A percentile compares a stretch with the other conserved stretches of the same genome.
These are phyloP conservation scores for Coemansia sp. DNA, from an alignment of 192 early-diverging fungal species.

Conservation along the genomic window DNA sequence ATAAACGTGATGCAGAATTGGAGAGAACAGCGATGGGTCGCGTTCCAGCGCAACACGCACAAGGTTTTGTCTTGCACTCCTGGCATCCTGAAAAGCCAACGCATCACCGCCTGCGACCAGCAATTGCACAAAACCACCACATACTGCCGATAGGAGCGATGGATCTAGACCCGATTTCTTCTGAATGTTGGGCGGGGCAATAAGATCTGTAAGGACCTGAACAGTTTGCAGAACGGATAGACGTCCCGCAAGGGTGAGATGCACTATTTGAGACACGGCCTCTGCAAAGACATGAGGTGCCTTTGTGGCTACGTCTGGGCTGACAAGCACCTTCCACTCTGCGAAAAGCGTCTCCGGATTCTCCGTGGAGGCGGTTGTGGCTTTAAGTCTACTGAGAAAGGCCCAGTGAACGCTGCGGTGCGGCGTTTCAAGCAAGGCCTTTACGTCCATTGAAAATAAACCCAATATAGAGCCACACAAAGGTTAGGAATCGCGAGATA, in stretches of 20 bases:
- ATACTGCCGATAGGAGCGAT: conserved; percentile 5
- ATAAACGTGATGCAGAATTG: conserved; percentile 11
- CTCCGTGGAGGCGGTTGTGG: conserved; percentile 8
- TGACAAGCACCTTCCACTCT: conserved; percentile 30
- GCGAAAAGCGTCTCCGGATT: conserved; percentile 7
- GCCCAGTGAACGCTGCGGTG: conserved; percentile 47
- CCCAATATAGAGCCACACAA: not conserved
- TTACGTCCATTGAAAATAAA: conserved; percentile 15
- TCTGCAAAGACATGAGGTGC: conserved; percentile 34
- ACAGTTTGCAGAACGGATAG: conserved; percentile 13
- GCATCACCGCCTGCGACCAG: conserved; percentile 20
- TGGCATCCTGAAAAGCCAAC: conserved; percentile 1
- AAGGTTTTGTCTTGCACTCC: conserved; percentile 18
- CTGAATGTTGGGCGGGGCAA: conserved; percentile 11
- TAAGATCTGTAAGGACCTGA: conserved; percentile 18
- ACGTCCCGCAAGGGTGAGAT: conserved; percentile 18
- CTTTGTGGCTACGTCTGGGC: conserved; percentile 19
- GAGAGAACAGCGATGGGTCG: conserved; percentile 15
- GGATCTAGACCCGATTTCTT: not conserved
- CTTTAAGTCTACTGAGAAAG: conserved; percentile 17
- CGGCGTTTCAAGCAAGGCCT: conserved; percentile 23
- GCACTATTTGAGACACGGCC: conserved; percentile 3
- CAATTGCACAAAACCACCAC: conserved; percentile 17
- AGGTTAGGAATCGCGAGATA: not conserved
- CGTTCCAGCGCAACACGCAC: conserved; percentile 25